phyloP scores from a whole-genome alignment of 805 yeast genomes.

The Candida xyloterini region DNA sequence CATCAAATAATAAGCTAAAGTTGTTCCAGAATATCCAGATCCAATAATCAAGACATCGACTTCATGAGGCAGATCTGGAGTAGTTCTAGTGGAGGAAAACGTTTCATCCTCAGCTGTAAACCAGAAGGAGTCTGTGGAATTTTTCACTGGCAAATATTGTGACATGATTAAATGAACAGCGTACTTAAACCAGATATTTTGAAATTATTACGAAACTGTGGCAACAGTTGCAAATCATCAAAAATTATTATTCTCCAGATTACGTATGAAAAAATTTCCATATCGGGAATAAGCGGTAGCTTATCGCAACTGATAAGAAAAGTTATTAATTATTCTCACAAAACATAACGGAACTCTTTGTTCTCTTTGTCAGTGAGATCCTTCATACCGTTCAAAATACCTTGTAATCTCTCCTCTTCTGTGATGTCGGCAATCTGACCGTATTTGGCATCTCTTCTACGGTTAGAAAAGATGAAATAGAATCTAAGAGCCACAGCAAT shows the following conservation, averaged over 20 bases:
- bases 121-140: slow-evolving; percentile 9
- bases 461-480: slow-evolving; percentile 37
- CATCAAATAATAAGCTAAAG: slow-evolving; percentile 36
- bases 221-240: too few relatives aligned
- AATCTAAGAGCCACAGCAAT: slow-evolving; percentile 31
- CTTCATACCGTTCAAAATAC: slow-evolving; percentile 32
- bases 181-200: too few relatives aligned
- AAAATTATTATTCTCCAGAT: not conserved
- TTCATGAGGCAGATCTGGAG: slow-evolving; percentile 30
- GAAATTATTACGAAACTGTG: too few relatives aligned
- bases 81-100: slow-evolving; percentile 16
- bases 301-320: not conserved
- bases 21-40: slow-evolving; percentile 43
- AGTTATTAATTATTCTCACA: slow-evolving; percentile 1
- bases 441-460: slow-evolving; percentile 35
- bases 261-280: not conserved
- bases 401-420: slow-evolving; percentile 28
- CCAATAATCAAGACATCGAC: slow-evolving; percentile 42
- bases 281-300: not conserved
- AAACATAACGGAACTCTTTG: slow-evolving; percentile 27
- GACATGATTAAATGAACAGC: slow-evolving; percentile 2
- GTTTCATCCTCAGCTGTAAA: slow-evolving; percentile 4
- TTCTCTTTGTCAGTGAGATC: slow-evolving; percentile 31
- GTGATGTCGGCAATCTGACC: slow-evolving; percentile 25
- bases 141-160: slow-evolving; percentile 3